These are phyloP conservation scores for Ceratocystis alfenasii DNA, from an alignment of 2,329 filamentous ascomycete genomes.

Conservation along the genomic window DNA sequence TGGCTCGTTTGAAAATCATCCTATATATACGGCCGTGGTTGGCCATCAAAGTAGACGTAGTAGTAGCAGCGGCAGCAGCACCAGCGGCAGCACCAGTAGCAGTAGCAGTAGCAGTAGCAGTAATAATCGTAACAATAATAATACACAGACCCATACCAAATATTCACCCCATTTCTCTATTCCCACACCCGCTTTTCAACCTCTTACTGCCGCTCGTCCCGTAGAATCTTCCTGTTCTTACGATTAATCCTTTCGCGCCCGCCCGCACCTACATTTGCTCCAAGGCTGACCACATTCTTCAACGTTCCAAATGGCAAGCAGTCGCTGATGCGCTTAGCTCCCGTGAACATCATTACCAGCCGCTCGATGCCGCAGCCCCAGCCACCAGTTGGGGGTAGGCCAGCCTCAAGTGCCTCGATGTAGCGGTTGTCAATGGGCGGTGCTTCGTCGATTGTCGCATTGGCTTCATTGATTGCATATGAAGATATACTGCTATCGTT, in stretches of 20 bases:
- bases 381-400: conserved; percentile 86
- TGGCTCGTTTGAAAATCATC: no score
- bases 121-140: conserved; percentile 7
- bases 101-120: background rate
- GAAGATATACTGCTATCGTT: background rate
- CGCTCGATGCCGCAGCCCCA: conserved; percentile 93
- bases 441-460: conserved; percentile 28
- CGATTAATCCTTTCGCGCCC: conserved; percentile 20
- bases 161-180: background rate
- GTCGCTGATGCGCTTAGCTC: conserved; percentile 66
- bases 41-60: background rate
- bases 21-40: no score
- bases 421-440: conserved; percentile 64
- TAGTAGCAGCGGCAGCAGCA: background rate
- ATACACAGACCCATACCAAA: background rate
- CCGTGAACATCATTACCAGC: conserved; percentile 81
- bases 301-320: conserved; percentile 81
- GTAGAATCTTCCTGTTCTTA: conserved; percentile 16
- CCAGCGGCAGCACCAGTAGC: background rate
- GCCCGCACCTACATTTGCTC: conserved; percentile 22
- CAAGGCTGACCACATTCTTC: conserved; percentile 49
- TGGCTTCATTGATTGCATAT: background rate
- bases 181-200: background rate
- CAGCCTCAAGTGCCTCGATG: conserved; percentile 71
- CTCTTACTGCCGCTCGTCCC: background rate